Conservation (phyloP, 495 filamentous ascomycete species). For the Daldinia decipiens region DNA sequence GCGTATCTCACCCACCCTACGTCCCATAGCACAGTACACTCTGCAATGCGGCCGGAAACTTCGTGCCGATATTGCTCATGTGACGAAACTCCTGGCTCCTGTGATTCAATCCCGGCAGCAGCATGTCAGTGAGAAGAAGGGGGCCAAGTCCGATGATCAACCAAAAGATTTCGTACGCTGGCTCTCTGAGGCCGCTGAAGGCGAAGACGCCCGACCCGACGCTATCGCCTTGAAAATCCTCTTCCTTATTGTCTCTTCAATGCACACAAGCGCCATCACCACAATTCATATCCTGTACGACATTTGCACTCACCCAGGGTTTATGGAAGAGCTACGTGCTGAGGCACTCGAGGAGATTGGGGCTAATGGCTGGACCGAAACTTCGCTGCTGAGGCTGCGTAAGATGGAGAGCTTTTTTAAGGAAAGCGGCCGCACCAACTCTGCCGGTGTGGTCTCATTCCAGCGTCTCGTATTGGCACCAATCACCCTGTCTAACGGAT, state of each 20-base stretch:
- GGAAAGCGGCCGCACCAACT: background rate
- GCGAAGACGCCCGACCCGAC: background rate
- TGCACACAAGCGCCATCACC: background rate
- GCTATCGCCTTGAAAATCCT: background rate
- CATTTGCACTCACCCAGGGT: background rate
- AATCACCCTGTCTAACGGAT: background rate
- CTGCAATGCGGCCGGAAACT: background rate
- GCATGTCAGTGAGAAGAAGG: background rate
- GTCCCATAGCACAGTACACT: slow-evolving; percentile 1
- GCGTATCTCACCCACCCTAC: background rate
- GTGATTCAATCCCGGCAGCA: background rate
- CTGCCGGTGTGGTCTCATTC: background rate
- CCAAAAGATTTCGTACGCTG: slow-evolving; percentile 1
- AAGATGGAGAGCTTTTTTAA: background rate
- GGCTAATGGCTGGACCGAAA: background rate
- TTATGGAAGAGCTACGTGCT: background rate
- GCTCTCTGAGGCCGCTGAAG: background rate
- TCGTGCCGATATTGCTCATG: background rate
- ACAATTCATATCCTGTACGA: background rate
- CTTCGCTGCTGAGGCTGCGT: background rate
- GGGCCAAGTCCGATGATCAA: background rate
- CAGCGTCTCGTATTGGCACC: background rate
- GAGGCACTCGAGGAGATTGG: background rate
- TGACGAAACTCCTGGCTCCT: background rate
- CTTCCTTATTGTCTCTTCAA: background rate